Evolutionary conservation across 495 filamentous ascomycete genomes (phyloP).

Genomic region (Entonaema liquescens): DNA sequence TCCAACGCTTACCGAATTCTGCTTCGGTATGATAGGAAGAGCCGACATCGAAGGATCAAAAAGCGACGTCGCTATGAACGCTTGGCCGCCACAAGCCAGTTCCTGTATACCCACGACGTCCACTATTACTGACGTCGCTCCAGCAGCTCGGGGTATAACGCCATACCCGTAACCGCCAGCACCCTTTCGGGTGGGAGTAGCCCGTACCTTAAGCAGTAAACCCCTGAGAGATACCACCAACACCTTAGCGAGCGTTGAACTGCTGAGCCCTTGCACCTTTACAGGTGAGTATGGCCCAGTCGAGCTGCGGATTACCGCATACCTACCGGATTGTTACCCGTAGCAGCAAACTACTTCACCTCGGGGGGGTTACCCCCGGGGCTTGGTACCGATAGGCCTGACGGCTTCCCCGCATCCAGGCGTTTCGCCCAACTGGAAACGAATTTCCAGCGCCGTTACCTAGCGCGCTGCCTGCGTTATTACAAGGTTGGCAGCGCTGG

Average conservation of each 20-base stretch:
- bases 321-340: background rate
- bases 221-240: conserved; percentile 43
- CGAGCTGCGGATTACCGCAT: conserved; percentile 15
- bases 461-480: background rate
- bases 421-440: background rate
- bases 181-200: conserved; percentile 42
- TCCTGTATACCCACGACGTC: conserved; percentile 1
- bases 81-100: conserved; percentile 13
- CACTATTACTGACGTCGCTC: background rate
- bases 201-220: conserved; percentile 43
- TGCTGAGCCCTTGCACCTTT: background rate
- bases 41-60: conserved; percentile 11
- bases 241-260: background rate
- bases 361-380: conserved; percentile 31
- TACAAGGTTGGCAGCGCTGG: background rate
- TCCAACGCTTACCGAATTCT: conserved; percentile 10
- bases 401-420: conserved; percentile 3
- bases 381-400: background rate
- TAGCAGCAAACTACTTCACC: conserved; percentile 1
- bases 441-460: background rate
- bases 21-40: conserved; percentile 11
- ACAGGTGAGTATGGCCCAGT: conserved; percentile 10
- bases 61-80: conserved; percentile 11
- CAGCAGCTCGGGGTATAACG: background rate
- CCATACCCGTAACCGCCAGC: background rate